Evolutionary conservation across 2,329 filamentous ascomycete genomes (phyloP), one percentile per base, ranked within the genome.

Genomic region (Parascedosporium putredinis): DNA sequence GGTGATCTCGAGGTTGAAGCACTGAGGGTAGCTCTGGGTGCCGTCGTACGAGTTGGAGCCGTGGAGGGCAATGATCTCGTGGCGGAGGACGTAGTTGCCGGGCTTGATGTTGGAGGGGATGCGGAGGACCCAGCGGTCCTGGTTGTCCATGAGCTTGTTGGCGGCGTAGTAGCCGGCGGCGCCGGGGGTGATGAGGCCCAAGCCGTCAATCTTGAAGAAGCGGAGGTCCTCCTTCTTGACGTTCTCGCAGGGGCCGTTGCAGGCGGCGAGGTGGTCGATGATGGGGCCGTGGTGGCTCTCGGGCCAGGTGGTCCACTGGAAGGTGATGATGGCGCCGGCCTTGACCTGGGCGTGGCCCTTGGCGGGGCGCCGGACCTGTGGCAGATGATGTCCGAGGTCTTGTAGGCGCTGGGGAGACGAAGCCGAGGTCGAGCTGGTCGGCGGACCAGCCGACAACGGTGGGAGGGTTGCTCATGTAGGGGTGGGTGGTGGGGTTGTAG

Each of bases 291-390:
- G 71, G 67, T 86, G 73, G 50, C 71, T 75, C 9, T 74, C 68
- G n/a, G 82, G 81, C 83, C 83, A 86, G 12, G 67, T 67, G 51
- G 71, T 77, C 83, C 82, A 86, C 57, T 78, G 72, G 45, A 86
- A 64, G 51, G 75, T 67, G 56, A 86, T 61, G 7, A 68, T 70
- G 54, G 69, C 68, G 53, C 83, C 83, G 12, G 81, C 83, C 14
- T 70, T 67, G 36, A 84, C 74, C 2, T 57, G 57, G 31, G 68
- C 65, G 20, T 65, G 65, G 50, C 66, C 62, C 40, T 62, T 53
- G 9, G 65, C 72, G 20, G 69, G 65, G 58, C 67, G 20, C 66
- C 69, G 16, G 55, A 60, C 51, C 65, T 65, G 60, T 74, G 70
- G 59, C 73, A 76, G 56, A 70, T 68, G 55, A 76, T 75, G 49